Conservation (phyloP, 306 rosid genomes). For the Crataegus laevigata region DNA sequence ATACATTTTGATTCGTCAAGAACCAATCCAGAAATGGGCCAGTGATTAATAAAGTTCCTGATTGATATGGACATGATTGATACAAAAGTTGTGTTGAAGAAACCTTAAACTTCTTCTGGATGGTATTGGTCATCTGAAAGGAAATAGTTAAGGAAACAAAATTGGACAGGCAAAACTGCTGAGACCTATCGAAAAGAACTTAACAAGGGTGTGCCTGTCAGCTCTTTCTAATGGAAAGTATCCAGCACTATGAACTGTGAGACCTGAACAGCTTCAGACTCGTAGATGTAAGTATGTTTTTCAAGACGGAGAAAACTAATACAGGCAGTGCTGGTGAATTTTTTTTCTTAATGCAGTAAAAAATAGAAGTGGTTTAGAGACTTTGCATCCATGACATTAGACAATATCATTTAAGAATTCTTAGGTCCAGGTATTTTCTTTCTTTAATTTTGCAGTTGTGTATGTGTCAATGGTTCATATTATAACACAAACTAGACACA, state of each 20-base stretch:
- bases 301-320: not conserved
- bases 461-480: not conserved
- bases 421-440: not conserved
- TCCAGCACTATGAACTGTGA: not conserved
- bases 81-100: slow-evolving; percentile 95
- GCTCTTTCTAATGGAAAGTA: not conserved
- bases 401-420: not conserved
- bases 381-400: not conserved
- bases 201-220: not conserved
- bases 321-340: not conserved
- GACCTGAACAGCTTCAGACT: not conserved
- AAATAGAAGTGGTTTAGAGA: not conserved
- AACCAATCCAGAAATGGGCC: slow-evolving; percentile 85
- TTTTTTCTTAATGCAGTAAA: not conserved
- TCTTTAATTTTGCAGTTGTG: not conserved
- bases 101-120: slow-evolving; percentile 90
- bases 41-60: slow-evolving; percentile 65
- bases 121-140: slow-evolving; percentile 92
- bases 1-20: slow-evolving; percentile 70
- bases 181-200: not conserved
- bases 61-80: slow-evolving; percentile 90
- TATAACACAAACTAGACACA: not conserved
- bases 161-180: not conserved
- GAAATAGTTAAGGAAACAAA: slow-evolving; percentile 52
- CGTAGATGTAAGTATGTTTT: not conserved